These are phyloP conservation scores for Vitis vinifera DNA, from an alignment of 164 flowering plant species.

Conservation along the genomic window ASM3070453v1 NC_081814.1:12198001-12198500, in stretches of 20 bases:
- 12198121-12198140: slow-evolving; percentile 56
- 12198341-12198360: slow-evolving; percentile 36
- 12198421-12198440: slow-evolving; percentile 39
- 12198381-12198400: slow-evolving; percentile 78
- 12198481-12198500: slow-evolving; percentile 32
- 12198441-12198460: slow-evolving; percentile 67
- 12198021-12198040: slow-evolving; percentile 29
- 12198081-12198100: slow-evolving; percentile 38
- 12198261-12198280: slow-evolving; percentile 43
- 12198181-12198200: slow-evolving; percentile 40
- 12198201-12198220: slow-evolving; percentile 32
- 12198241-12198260: slow-evolving; percentile 56
- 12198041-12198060: slow-evolving; percentile 61
- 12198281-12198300: slow-evolving; percentile 51
- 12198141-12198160: slow-evolving; percentile 77
- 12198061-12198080: slow-evolving; percentile 64
- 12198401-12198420: slow-evolving; percentile 69
- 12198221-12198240: slow-evolving; percentile 61
- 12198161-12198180: slow-evolving; percentile 69
- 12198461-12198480: slow-evolving; percentile 70
- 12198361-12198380: slow-evolving; percentile 57
- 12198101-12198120: slow-evolving; percentile 38
- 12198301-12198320: slow-evolving; percentile 60
- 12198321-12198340: slow-evolving; percentile 32
- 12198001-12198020: slow-evolving; percentile 48